Evolutionary conservation across 495 filamentous ascomycete genomes (phyloP), one percentile per base, ranked within the genome.

Genomic region (Talaromyces trachyspermus): DNA sequence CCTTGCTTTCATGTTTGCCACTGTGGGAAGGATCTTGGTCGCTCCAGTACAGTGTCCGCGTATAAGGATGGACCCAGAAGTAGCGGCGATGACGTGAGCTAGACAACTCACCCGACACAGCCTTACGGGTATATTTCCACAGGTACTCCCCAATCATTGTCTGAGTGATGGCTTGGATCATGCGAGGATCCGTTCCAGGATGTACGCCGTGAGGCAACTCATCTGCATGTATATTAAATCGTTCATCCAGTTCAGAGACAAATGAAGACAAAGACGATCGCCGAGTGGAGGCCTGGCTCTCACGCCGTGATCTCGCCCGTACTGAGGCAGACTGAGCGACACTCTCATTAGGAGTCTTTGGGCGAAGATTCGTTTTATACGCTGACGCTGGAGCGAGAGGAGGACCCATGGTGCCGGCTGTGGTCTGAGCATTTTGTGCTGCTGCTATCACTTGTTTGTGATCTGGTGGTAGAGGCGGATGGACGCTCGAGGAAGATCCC

Each of bases 61-160:
- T 98, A 64, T 98, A 98, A 0, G 92, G 92, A 64, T 98, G 92
- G 17, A 98, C 86, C 92, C 92, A 98, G 78, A 98, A 98, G 71
- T 95, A 98, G 22, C 92, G 83, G 26, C 87, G 80, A 61, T 98
- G 92, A 36, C 92, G 75, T 27, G 88, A 95, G 48, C 78, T 80
- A 4, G 91, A 96, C 67, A 95, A 81, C 39, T 88, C 83, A 46
- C 79, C 83, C 4, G 90, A 83, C 14, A 89, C 90, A 49, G 89
- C 75, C 65, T 87, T 94, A 51, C 94, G 84, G 1, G 91, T 97
- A 64, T 98, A 98, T 59, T 98, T 98, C 92, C 92, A 98, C 12
- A 97, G 77, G 63, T 89, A 96, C 59, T 98, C 92, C 44, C 92
- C 92, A 58, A 97, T 97, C 92, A 98, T 98, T 9, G 92, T 98